Evolutionary conservation across 108 stramenopile genomes (phyloP).

Genomic region (Skeletonema marinoi): DNA sequence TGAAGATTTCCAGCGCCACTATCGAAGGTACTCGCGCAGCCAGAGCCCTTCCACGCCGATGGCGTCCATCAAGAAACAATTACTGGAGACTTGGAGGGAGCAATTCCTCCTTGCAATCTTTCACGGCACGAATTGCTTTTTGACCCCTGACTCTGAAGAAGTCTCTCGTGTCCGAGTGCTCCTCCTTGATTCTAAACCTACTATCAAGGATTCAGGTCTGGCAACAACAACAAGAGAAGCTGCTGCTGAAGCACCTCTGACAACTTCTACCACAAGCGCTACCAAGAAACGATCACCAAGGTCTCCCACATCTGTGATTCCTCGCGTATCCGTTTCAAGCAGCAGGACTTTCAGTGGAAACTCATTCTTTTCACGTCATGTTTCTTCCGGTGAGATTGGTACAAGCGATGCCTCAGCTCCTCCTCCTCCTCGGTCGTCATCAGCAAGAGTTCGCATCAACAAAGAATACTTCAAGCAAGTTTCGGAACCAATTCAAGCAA

Average conservation of each 20-base stretch:
- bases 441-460: conserved; percentile 6
- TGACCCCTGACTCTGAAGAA: conserved; percentile 36
- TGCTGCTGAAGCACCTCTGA: background rate
- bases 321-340: conserved; percentile 12
- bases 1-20: conserved; percentile 47
- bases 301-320: conserved; percentile 39
- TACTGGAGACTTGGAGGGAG: conserved; percentile 37
- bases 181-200: conserved; percentile 11
- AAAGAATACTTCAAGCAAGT: conserved; percentile 34
- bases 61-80: conserved; percentile 14
- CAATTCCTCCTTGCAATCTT: conserved; percentile 27
- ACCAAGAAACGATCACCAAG: conserved; percentile 26
- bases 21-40: conserved; percentile 32
- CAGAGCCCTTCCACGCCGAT: conserved; percentile 10
- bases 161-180: conserved; percentile 28
- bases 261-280: conserved; percentile 1
- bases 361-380: conserved; percentile 32
- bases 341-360: conserved; percentile 6
- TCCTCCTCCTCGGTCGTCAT: background rate
- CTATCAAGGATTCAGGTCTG: background rate
- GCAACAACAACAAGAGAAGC: background rate
- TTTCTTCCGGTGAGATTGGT: background rate
- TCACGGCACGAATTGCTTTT: conserved; percentile 31
- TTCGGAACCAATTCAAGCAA: conserved; percentile 19
- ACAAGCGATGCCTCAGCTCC: background rate